phyloP scores from a whole-genome alignment of 2,329 filamentous ascomycete species.

The Allantophomopsis cytisporea region DNA sequence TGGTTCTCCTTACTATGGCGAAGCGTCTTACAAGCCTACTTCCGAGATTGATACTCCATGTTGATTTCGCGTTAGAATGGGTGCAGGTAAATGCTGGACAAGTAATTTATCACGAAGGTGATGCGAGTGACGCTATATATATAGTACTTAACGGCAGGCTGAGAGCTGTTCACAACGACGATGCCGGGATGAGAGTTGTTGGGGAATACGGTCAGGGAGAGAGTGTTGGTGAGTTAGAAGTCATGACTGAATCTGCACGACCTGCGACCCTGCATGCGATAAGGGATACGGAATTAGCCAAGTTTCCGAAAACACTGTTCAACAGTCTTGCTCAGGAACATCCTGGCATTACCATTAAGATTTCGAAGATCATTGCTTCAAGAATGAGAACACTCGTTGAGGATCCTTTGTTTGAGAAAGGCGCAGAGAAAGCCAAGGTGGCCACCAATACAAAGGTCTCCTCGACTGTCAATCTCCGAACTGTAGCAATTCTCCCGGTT shows the following conservation, averaged over 20 bases:
- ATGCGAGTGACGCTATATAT: constrained; percentile 97
- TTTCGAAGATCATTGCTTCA: constrained; percentile 95
- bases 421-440: constrained; percentile 46
- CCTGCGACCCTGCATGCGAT: constrained; percentile 90
- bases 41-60: constrained; percentile 82
- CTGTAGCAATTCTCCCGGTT: constrained; percentile 83
- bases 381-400: constrained; percentile 85
- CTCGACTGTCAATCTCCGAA: constrained; percentile 83
- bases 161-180: constrained; percentile 70
- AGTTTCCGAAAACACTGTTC: constrained; percentile 90
- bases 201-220: constrained; percentile 96
- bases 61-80: constrained; percentile 98
- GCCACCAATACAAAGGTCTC: constrained; percentile 54
- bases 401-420: constrained; percentile 55
- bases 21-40: constrained; percentile 85
- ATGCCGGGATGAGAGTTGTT: constrained; percentile 71
- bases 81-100: constrained; percentile 92
- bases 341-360: constrained; percentile 96
- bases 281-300: constrained; percentile 88
- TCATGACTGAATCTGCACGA: constrained; percentile 86
- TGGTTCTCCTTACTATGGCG: constrained; percentile 88
- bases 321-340: constrained; percentile 97
- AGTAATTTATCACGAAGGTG: constrained; percentile 82
- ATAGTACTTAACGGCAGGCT: constrained; percentile 91
- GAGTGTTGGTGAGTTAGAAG: constrained; percentile 92